Evolutionary conservation across 2,329 filamentous ascomycete genomes (phyloP).

Genomic region (Trichoderma sp.): DNA sequence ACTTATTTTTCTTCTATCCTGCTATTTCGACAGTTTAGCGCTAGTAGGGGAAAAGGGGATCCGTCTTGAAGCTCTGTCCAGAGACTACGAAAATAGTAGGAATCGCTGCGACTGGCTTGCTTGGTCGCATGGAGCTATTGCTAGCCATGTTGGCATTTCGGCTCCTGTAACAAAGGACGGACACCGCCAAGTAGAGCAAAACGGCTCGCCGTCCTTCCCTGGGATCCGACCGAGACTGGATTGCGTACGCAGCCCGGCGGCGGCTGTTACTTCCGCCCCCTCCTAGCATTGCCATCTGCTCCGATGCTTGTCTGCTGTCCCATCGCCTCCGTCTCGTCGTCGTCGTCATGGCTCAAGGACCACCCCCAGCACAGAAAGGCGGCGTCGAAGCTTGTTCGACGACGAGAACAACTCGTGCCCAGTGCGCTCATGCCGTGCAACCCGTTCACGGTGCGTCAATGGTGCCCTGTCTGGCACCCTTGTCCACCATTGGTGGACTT

Average conservation of each 20-base stretch:
- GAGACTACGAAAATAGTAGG: background rate
- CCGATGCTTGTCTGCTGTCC: slow-evolving; percentile 5
- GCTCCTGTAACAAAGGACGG: slow-evolving; percentile 10
- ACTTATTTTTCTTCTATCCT: background rate
- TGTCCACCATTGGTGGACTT: slow-evolving; percentile 18
- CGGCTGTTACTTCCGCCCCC: background rate
- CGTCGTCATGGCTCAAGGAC: background rate
- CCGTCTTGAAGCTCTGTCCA: background rate
- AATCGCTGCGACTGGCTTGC: background rate
- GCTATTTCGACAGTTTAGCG: background rate
- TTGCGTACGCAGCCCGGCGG: slow-evolving; percentile 4
- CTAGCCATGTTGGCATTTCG: background rate
- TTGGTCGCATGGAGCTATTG: slow-evolving; percentile 1
- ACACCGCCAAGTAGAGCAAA: slow-evolving; percentile 5
- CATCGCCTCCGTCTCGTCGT: background rate
- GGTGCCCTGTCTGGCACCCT: background rate
- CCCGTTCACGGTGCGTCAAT: slow-evolving; percentile 19
- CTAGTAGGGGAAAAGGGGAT: background rate
- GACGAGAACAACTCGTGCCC: slow-evolving; percentile 5
- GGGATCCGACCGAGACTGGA: background rate
- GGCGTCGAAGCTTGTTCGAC: slow-evolving; percentile 15
- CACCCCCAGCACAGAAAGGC: slow-evolving; percentile 5
- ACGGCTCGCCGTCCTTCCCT: background rate
- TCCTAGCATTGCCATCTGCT: background rate
- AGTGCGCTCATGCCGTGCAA: slow-evolving; percentile 22